Conservation (phyloP, 345 rosid species). For the Brassica carinata region DNA sequence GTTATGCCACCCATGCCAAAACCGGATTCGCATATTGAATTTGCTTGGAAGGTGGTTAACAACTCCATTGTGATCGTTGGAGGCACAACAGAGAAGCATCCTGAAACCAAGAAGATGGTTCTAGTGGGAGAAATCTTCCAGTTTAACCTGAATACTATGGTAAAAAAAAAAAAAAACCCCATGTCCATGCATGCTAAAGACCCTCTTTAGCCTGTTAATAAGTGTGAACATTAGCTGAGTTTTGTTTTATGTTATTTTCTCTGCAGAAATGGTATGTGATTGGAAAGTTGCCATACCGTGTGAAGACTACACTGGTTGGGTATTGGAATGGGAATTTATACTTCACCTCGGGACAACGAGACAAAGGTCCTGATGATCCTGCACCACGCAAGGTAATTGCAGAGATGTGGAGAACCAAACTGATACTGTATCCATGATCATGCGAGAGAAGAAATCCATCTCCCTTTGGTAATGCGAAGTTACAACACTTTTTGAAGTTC, state of each 20-base stretch:
- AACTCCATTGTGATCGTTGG: conserved; percentile 82
- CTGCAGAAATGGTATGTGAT: conserved; percentile 83
- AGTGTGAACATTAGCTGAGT: neutral
- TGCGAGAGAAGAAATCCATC: neutral
- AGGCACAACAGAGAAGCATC: conserved; percentile 97
- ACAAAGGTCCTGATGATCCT: conserved; percentile 85
- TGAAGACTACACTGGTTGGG: neutral
- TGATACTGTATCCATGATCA: conserved; percentile 51
- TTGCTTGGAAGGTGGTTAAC: conserved; percentile 92
- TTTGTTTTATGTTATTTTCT: neutral
- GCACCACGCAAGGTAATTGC: conserved; percentile 80
- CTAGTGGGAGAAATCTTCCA: conserved; percentile 81
- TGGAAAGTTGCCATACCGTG: conserved; percentile 87
- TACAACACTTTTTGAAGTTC: neutral
- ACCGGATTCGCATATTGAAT: conserved; percentile 93
- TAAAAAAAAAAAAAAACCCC: conserved; percentile 33
- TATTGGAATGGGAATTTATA: conserved; percentile 73
- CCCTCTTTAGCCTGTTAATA: neutral
- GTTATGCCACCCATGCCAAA: conserved; percentile 77
- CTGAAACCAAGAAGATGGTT: conserved; percentile 86
- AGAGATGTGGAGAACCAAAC: conserved; percentile 91
- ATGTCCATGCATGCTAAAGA: neutral
- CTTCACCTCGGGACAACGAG: conserved; percentile 96
- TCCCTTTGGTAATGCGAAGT: conserved; percentile 11
- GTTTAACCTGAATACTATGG: conserved; percentile 76